Percentiles rank a stretch among this genome's conserved stretches.
Conservation (phyloP, 306 rosid species). For the Rosa rugosa region DNA sequence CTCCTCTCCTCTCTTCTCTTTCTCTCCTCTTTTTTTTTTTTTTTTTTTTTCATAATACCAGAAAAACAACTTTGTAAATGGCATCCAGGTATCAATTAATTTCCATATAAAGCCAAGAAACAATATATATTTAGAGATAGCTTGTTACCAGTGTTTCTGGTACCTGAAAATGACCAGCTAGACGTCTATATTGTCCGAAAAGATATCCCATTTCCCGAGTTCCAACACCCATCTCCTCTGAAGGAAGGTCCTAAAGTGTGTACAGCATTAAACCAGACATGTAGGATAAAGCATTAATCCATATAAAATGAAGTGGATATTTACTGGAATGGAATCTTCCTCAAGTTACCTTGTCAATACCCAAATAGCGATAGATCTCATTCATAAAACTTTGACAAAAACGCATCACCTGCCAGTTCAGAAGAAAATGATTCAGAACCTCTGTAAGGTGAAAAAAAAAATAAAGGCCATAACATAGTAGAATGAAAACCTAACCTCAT, state of each 20-base stretch:
- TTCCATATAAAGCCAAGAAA: neutral
- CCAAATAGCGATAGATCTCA: slow-evolving; percentile 90
- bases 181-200: slow-evolving; percentile 95
- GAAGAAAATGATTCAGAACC: slow-evolving; percentile 36
- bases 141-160: slow-evolving; percentile 24
- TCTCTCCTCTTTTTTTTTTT: neutral
- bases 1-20: neutral
- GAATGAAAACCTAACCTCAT: slow-evolving; percentile 61
- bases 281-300: slow-evolving; percentile 9
- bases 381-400: slow-evolving; percentile 99
- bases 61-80: neutral
- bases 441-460: neutral
- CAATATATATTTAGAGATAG: slow-evolving; percentile 9
- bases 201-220: slow-evolving; percentile 99
- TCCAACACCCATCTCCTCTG: slow-evolving; percentile 99
- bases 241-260: slow-evolving; percentile 81
- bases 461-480: slow-evolving; percentile 16
- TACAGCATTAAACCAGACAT: slow-evolving; percentile 37
- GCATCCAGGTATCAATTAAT: neutral
- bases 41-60: neutral
- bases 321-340: slow-evolving; percentile 17
- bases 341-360: slow-evolving; percentile 91
- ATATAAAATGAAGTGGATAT: slow-evolving; percentile 3
- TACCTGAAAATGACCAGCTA: slow-evolving; percentile 96
- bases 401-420: slow-evolving; percentile 81